These are phyloP conservation scores for Claviceps sp. DNA, from an alignment of 2,329 filamentous ascomycete genomes.

Conservation along the genomic window DNA sequence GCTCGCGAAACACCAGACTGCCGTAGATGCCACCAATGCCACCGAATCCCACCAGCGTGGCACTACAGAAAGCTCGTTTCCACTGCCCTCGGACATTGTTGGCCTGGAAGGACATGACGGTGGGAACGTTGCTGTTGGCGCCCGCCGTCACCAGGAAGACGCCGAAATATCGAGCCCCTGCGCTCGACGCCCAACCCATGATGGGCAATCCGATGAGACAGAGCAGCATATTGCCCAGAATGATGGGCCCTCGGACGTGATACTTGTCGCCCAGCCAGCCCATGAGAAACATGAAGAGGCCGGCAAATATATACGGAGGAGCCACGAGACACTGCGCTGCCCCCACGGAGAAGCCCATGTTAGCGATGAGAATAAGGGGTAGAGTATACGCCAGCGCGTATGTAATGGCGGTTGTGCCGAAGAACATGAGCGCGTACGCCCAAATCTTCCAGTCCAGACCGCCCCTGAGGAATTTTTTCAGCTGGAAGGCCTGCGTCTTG, in stretches of 20 bases:
- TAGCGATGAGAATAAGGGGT: constrained; percentile 53
- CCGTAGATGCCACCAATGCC: constrained; percentile 69
- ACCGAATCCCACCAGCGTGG: constrained; percentile 62
- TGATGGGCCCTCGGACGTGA: constrained; percentile 50
- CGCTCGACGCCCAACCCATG: constrained; percentile 49
- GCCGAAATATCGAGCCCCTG: constrained; percentile 54
- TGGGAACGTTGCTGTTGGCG: constrained; percentile 64
- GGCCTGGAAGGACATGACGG: constrained; percentile 65
- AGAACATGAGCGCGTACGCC: constrained; percentile 47
- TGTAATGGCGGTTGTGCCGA: constrained; percentile 54
- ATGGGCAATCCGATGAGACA: constrained; percentile 57
- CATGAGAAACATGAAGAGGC: constrained; percentile 44
- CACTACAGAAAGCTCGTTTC: constrained; percentile 71
- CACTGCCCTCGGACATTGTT: constrained; percentile 84
- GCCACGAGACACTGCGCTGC: constrained; percentile 58
- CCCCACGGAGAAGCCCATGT: constrained; percentile 51
- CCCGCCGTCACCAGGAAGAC: constrained; percentile 66
- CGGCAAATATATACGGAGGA: constrained; percentile 53
- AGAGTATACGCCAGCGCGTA: constrained; percentile 72
- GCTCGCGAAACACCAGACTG: constrained; percentile 53
- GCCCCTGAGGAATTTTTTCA: constrained; percentile 31
- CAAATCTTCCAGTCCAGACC: constrained; percentile 45
- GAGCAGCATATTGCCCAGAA: constrained; percentile 51
- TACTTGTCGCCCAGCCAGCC: constrained; percentile 56
- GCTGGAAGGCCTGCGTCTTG: constrained; percentile 37